phyloP scores from a whole-genome alignment of 352 stramenopile genomes.

The Vaucheria bursata region DNA sequence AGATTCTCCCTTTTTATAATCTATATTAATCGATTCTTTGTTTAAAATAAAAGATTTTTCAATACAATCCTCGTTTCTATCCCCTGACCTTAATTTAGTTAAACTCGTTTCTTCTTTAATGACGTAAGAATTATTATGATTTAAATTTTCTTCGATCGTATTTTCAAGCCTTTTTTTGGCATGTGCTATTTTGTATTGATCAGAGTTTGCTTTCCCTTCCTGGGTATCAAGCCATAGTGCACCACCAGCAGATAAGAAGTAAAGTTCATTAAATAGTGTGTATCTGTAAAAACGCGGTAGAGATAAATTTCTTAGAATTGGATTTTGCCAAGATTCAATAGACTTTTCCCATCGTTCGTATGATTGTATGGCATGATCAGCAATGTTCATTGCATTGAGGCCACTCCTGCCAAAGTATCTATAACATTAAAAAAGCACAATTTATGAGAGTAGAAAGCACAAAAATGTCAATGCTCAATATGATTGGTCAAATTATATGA shows the following conservation, averaged over 20 bases:
- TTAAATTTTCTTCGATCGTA: background rate
- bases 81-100: no score
- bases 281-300: constrained; percentile 43
- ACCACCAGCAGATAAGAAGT: constrained; percentile 51
- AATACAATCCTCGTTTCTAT: no score
- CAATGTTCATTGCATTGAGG: constrained; percentile 17
- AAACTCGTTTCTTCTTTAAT: background rate
- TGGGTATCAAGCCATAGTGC: constrained; percentile 45
- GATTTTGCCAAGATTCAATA: constrained; percentile 42
- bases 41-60: no score
- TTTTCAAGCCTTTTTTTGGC: no score
- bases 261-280: constrained; percentile 51
- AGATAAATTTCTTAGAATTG: constrained; percentile 3
- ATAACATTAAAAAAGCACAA: background rate
- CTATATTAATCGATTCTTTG: no score
- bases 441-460: no score
- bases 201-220: constrained; percentile 8
- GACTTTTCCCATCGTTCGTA: constrained; percentile 26
- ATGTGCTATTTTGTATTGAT: no score
- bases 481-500: no score
- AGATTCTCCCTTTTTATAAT: background rate
- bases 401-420: constrained; percentile 40
- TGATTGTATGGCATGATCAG: constrained; percentile 31
- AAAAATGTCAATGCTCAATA: no score
- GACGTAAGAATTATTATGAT: background rate